Evolutionary conservation across 1,284 basidiomycete genomes (phyloP), one percentile per base, ranked within the genome.

Genomic region (Rhodotorula mucilaginosa): DNA sequence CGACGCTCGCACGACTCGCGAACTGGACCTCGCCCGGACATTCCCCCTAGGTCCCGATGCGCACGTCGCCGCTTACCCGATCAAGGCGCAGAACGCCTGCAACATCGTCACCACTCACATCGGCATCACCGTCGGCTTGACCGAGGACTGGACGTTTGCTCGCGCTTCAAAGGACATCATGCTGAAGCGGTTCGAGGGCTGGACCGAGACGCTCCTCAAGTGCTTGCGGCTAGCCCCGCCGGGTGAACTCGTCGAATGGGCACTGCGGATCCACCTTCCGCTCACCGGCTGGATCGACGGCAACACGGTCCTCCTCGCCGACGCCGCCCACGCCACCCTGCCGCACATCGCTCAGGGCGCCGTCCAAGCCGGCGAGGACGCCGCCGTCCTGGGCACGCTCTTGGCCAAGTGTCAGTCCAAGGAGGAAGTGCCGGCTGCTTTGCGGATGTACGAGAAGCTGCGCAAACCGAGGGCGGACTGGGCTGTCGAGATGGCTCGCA

Each of bases 351-450:
- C 72, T 26, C 72, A 73, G 44, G 82, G 82, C 16, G 82, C 82
- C 5, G 82, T 81, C 1, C 81, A 82, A 67, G 81, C 82, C 1
- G 77, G 82, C 49, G 82, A 83, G 74, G 82, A 83, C 71, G 82
- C 79, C 1, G 81, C 80, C 1, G 80, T 80, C 1, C 76, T 83
- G 60, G 81, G 80, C 2, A 78, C 81, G n/a, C 74, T 81, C 1
- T 75, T 83, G 39, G 68, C 79, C 65, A 79, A 79, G 67, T 75
- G 81, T 65, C 73, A 72, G 58, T 59, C 57, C 59, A 79, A 79
- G 68, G 78, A 78, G 51, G 80, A 83, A 23, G 74, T 83, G 29
- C 73, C 78, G 70, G 68, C 72, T 58, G 79, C 81, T 10, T 73
- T 83, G 54, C 34, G 66, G 58, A 75, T 79, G 2, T 82, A 82